Percentiles rank a stretch among this genome's conserved stretches.
These are phyloP conservation scores for Clohesyomyces aquaticus DNA, from an alignment of 495 filamentous ascomycete genomes.

Conservation along the genomic window DNA sequence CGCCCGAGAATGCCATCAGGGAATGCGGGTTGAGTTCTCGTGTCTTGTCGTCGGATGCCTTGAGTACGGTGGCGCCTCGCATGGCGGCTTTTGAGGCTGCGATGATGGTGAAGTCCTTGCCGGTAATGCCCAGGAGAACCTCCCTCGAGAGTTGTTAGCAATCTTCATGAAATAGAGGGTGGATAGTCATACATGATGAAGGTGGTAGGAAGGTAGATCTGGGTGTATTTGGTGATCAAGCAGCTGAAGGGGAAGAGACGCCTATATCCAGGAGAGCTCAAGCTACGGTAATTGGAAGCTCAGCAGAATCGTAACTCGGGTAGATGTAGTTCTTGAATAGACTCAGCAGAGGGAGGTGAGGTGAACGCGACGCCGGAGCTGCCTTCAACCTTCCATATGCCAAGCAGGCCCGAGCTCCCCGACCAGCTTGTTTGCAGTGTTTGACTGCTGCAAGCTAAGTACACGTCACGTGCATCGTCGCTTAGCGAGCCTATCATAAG, in stretches of 20 bases:
- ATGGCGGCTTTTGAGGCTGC: conserved; percentile 97
- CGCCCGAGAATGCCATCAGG: conserved; percentile 94
- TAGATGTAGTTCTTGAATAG: neutral
- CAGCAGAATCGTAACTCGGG: too few relatives aligned
- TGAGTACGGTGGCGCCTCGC: conserved; percentile 94
- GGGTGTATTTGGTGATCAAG: conserved; percentile 9
- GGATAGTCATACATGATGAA: conserved; percentile 25
- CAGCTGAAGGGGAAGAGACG: neutral
- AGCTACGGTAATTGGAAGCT: too few relatives aligned
- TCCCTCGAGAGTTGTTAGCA: conserved; percentile 64
- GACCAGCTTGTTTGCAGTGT: conserved; percentile 8
- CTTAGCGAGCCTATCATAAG: neutral
- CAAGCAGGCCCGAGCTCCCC: conserved; percentile 4
- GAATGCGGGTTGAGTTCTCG: conserved; percentile 86
- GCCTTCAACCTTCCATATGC: neutral
- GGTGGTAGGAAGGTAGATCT: conserved; percentile 11
- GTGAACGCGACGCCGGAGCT: conserved; percentile 28
- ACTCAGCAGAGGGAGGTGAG: neutral
- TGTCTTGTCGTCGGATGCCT: conserved; percentile 96
- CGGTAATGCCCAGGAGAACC: conserved; percentile 95
- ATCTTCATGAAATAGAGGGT: neutral
- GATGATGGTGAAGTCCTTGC: conserved; percentile 98
- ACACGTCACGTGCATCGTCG: too few relatives aligned
- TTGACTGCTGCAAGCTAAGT: neutral
- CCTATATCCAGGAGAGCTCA: neutral